Base-by-base conservation (phyloP, 495 filamentous ascomycete genomes). In the Sphaerosporella brunnea region DNA sequence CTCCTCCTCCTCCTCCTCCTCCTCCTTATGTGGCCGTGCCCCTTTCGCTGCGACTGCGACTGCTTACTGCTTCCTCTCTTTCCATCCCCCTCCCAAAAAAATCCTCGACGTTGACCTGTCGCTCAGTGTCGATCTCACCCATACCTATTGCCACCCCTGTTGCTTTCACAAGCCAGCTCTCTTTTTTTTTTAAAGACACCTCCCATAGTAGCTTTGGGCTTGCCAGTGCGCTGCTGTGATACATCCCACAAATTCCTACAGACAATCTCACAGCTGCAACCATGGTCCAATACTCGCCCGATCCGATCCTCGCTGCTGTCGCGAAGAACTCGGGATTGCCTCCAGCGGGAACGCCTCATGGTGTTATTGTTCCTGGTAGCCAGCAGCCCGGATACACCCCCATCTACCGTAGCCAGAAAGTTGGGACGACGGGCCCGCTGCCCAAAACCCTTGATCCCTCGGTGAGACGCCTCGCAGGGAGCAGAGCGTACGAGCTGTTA, bases 321-420 rank as follows among this genome's bases (percentile, higher is more conserved):
- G 37, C 38, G 32, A 60, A 52, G 37, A 37, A 41, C 15, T 35
- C 47, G 23, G 47, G 35, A 20, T 40, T 51, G 16, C 58, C 58
- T 13, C 53, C 57, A 30, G 45, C 50, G 21, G 58, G 58, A 35
- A 45, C 38, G 18, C 53, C 58, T 3, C 58, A 61, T 18, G 58
- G 53, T 26, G 68, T 93, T 2, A 66, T 82, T 13, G 48, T 97
- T 24, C 77, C 84, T 4, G 82, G 80, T 45, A 76, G 77, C 23
- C 73, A 84, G 65, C 64, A 71, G 48, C 75, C 78, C 21, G 86
- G 80, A 36, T 75, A 84, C 47, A 81, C 71, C 19, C 66, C 72
- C 25, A 65, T 92, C 47, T 97, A 95, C 64, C 74, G 90, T 49
- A 79, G 93, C 64, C 92, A 79, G 78, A 73, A 73, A 51, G 75